Base-by-base conservation (phyloP, 2,329 filamentous ascomycete genomes). In the Scytalidium lignicola region DNA sequence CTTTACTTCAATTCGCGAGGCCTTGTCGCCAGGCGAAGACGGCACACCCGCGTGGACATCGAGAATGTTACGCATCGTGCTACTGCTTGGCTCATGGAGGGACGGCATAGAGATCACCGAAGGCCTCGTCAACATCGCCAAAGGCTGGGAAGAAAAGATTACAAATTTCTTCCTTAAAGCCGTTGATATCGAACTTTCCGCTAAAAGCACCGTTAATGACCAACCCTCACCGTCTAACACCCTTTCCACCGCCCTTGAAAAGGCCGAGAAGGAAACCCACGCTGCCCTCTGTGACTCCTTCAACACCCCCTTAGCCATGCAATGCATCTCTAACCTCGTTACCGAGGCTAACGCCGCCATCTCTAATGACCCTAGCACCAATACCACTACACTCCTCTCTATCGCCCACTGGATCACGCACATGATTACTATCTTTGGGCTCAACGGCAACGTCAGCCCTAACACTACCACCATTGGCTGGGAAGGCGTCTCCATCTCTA, bases 1-100 rank as follows among this genome's bases (percentile, higher is more conserved):
- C 67, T 96, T 96, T 67, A 89, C 88, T 26, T 95, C 91, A 0
- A 93, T 96, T 53, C 80, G 89, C 21, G 86, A 92, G 62, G 90
- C 90, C 0, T 71, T 96, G 3, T 69, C 70, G 8, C 76, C 74
- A 2, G 72, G 66, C 4, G 78, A 82, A 44, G 43, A 45, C 26
- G 43, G 43, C 43, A 32, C 23, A 45, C 43, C 43, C 12, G 43
- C n/a, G 21, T 95, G 88, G 75, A 91, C 87, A 0, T 74, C 90
- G 0, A 76, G 90, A 48, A 83, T 83, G 52, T 75, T 96, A 69
- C 81, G 90, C 29, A 87, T 93, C 43, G 85, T 92, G 20, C 95
- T 95, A 70, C 68, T 96, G 37, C 79, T 93, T 56, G 88, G 90
- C 44, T 82, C 80, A 43, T 96, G 90, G 90, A 87, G 87, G 57